A percentile compares a stretch with the other conserved stretches of the same genome.
Conservation (phyloP, 164 flowering plant species). For the Nymphaea colorata region DNA sequence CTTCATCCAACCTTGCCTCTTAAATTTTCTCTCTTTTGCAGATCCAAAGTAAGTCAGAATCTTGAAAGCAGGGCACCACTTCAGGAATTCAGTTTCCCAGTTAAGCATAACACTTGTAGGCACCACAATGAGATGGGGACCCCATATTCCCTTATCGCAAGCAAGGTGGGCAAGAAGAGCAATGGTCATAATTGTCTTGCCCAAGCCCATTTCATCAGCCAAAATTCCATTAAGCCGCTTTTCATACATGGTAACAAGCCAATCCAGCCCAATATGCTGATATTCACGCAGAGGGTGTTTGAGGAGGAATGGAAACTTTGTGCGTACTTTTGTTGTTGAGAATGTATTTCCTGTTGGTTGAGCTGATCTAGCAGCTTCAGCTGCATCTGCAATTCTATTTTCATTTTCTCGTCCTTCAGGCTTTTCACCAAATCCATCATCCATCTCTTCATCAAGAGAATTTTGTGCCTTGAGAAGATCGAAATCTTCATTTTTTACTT, state of each 20-base stretch:
- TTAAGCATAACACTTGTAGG: conserved; percentile 99
- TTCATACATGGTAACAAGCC: conserved; percentile 99
- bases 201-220: conserved; percentile 99
- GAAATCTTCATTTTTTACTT: conserved; percentile 6
- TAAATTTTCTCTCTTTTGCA: conserved; percentile 88
- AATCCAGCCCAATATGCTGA: conserved; percentile 97
- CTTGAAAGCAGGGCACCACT: conserved; percentile 99
- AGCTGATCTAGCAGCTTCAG: conserved; percentile 97
- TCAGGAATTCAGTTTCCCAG: conserved; percentile 99
- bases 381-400: conserved; percentile 87
- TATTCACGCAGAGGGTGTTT: conserved; percentile 92
- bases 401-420: conserved; percentile 52
- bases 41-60: conserved; percentile 95
- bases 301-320: conserved; percentile 90
- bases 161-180: conserved; percentile 95
- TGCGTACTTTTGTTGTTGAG: conserved; percentile 89
- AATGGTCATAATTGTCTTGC: conserved; percentile 98
- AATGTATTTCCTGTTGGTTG: conserved; percentile 98
- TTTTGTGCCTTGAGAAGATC: not conserved
- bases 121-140: conserved; percentile 97
- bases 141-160: conserved; percentile 99
- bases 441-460: conserved; percentile 16
- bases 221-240: conserved; percentile 92
- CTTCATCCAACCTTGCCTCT: conserved; percentile 99
- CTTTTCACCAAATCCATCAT: conserved; percentile 12